Percentiles rank a stretch among this genome's conserved stretches.
Evolutionary conservation across 352 stramenopile genomes (phyloP).

Genomic region (Phytophthora fragariaefolia): DNA sequence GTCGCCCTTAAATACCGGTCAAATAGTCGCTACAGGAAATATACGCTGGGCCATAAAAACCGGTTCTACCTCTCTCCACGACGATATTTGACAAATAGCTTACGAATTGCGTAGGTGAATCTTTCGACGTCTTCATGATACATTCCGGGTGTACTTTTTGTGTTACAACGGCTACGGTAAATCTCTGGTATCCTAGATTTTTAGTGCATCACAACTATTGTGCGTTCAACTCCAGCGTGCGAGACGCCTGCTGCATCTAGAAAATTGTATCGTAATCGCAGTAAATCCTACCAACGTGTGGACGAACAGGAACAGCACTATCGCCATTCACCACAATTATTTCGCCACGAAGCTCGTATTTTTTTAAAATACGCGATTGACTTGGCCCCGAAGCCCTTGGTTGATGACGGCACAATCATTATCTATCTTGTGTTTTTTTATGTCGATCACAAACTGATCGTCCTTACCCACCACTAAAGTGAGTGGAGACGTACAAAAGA

Average conservation of each 20-base stretch:
- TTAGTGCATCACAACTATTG: not conserved
- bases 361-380: not conserved
- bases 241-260: not conserved
- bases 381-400: not conserved
- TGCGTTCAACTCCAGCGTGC: not conserved
- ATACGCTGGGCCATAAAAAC: too few relatives aligned
- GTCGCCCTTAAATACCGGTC: too few relatives aligned
- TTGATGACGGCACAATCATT: not conserved
- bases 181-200: too few relatives aligned
- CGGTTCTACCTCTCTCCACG: too few relatives aligned
- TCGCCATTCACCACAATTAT: not conserved
- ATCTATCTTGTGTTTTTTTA: not conserved
- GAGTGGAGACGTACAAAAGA: too few relatives aligned
- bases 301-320: not conserved
- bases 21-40: too few relatives aligned
- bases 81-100: too few relatives aligned
- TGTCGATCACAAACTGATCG: not conserved
- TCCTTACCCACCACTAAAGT: not conserved
- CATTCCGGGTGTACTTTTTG: too few relatives aligned
- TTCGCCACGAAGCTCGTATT: not conserved
- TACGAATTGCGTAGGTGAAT: too few relatives aligned
- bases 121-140: too few relatives aligned
- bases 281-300: not conserved
- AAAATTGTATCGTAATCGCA: not conserved
- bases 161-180: too few relatives aligned